Evolutionary conservation across 192 early-diverging fungal species (phyloP).

Genomic region (Funneliformis geosporum): DNA sequence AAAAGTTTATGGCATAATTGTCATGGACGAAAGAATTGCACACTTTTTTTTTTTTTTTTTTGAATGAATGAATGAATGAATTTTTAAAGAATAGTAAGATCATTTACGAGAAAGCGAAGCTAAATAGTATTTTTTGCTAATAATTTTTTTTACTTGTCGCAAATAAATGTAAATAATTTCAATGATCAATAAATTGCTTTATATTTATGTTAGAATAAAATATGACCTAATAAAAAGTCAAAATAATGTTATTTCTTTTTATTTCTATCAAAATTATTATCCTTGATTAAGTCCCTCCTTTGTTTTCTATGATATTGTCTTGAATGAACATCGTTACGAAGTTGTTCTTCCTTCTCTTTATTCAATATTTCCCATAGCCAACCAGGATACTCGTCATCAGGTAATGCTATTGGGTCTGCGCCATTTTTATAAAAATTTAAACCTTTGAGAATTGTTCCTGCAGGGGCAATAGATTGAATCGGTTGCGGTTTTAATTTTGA

Average conservation of each 20-base stretch:
- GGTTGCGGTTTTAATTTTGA: background rate
- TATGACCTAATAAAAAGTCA: background rate
- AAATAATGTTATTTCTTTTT: conserved; percentile 16
- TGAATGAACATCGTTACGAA: background rate
- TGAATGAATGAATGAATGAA: background rate
- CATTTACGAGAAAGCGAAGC: background rate
- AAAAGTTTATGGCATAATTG: background rate
- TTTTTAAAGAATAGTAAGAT: background rate
- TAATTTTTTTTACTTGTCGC: background rate
- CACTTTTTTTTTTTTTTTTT: background rate
- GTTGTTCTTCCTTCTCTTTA: background rate
- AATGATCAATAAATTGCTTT: background rate
- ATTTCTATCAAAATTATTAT: conserved; percentile 31
- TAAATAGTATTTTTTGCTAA: too few relatives aligned
- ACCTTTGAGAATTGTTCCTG: conserved; percentile 83
- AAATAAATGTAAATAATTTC: conserved; percentile 1
- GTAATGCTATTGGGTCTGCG: conserved; percentile 80
- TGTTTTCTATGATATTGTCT: background rate
- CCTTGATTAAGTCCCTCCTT: background rate
- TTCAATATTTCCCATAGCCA: conserved; percentile 93
- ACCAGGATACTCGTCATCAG: conserved; percentile 84
- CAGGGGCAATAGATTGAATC: conserved; percentile 54
- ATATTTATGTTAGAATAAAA: too few relatives aligned
- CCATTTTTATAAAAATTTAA: conserved; percentile 83
- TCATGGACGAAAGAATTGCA: background rate